Conservation (phyloP, 257 asterid species). For the Henckelia pumila region DNA sequence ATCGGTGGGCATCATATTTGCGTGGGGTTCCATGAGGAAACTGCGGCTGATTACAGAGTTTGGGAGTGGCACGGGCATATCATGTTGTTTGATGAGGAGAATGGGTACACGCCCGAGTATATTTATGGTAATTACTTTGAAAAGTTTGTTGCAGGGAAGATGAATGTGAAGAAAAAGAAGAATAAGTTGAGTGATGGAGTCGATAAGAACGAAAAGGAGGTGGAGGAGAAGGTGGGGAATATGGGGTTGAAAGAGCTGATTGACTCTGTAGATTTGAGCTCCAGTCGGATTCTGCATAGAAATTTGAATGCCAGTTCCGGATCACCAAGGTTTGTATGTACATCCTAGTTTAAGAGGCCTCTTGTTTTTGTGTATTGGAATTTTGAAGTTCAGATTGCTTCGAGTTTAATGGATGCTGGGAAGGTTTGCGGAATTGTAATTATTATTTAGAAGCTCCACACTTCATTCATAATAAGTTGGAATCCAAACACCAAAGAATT, state of each 20-base stretch:
- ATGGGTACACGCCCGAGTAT: slow-evolving; percentile 85
- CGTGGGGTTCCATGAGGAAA: slow-evolving; percentile 81
- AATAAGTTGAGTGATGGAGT: slow-evolving; percentile 20
- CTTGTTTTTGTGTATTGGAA: neutral
- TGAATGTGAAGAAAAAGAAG: slow-evolving; percentile 26
- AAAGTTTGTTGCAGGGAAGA: slow-evolving; percentile 43
- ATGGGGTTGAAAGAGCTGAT: slow-evolving; percentile 87
- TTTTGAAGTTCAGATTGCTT: neutral
- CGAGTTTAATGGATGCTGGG: slow-evolving; percentile 1
- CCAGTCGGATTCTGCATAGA: slow-evolving; percentile 66
- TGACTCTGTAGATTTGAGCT: slow-evolving; percentile 44
- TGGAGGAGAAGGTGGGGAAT: slow-evolving; percentile 46
- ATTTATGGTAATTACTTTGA: slow-evolving; percentile 93
- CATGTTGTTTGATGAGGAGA: slow-evolving; percentile 86
- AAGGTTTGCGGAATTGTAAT: neutral
- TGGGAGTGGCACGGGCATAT: slow-evolving; percentile 99
- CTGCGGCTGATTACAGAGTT: slow-evolving; percentile 73
- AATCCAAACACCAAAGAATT: neutral
- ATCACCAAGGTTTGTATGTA: slow-evolving; percentile 47
- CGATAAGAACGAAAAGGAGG: slow-evolving; percentile 33
- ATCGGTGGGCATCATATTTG: slow-evolving; percentile 92
- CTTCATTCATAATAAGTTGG: neutral
- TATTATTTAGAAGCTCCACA: neutral
- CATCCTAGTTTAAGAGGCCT: neutral
- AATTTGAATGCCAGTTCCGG: slow-evolving; percentile 57